Evolutionary conservation across 129 eudicot genomes (phyloP).

Genomic region (Lonicera japonica): DNA sequence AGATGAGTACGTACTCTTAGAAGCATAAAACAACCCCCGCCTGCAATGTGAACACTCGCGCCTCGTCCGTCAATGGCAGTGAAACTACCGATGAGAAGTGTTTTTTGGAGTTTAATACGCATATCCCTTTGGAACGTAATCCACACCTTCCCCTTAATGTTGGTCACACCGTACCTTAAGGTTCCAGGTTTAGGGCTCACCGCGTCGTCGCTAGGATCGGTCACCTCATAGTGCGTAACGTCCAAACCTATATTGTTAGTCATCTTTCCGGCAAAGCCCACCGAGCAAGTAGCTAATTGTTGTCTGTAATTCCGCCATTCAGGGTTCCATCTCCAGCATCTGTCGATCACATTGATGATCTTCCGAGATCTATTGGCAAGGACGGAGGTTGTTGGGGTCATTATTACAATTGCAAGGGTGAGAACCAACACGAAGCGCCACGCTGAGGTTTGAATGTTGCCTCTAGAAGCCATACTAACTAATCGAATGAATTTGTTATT

Average conservation of each 20-base stretch:
- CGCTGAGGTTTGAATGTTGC: no score
- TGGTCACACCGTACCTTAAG: slow-evolving; percentile 19
- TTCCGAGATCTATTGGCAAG: slow-evolving; percentile 7
- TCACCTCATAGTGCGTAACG: slow-evolving; percentile 34
- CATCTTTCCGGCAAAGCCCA: slow-evolving; percentile 53
- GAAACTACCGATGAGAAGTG: slow-evolving; percentile 47
- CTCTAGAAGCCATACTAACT: neutral
- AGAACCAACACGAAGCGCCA: slow-evolving; percentile 16
- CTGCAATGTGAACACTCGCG: slow-evolving; percentile 38
- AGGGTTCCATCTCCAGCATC: slow-evolving; percentile 51
- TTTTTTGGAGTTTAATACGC: slow-evolving; percentile 32
- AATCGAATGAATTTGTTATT: neutral
- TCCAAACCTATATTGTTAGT: slow-evolving; percentile 33
- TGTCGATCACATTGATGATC: slow-evolving; percentile 39
- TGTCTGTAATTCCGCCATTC: slow-evolving; percentile 37
- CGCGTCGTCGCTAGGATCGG: slow-evolving; percentile 47
- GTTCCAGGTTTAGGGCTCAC: slow-evolving; percentile 51
- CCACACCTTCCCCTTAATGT: slow-evolving; percentile 41
- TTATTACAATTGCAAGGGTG: neutral
- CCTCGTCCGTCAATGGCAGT: slow-evolving; percentile 58
- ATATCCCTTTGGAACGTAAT: slow-evolving; percentile 37
- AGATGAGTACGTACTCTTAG: slow-evolving; percentile 22
- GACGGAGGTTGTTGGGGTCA: neutral
- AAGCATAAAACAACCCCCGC: slow-evolving; percentile 39
- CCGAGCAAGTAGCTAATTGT: slow-evolving; percentile 46